Percentiles rank a stretch among this genome's conserved stretches.
Evolutionary conservation across 179 eudicot genomes (phyloP).

Genomic region (Spergularia azorica): DNA sequence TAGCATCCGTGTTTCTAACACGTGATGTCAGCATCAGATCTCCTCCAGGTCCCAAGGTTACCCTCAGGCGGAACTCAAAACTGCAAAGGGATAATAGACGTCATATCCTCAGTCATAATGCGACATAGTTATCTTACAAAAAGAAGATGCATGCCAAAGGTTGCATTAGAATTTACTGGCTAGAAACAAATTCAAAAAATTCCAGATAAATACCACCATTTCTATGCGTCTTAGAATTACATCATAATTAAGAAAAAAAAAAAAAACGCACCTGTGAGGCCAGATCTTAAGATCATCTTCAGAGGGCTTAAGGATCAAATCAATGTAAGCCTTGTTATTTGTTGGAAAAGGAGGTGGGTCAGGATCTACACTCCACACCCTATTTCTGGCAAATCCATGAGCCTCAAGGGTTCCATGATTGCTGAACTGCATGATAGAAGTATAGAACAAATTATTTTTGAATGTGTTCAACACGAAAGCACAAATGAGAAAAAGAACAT

Average conservation of each 20-base stretch:
- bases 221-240: background rate
- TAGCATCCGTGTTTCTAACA: slow-evolving; percentile 80
- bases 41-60: slow-evolving; percentile 81
- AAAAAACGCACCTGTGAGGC: slow-evolving; percentile 68
- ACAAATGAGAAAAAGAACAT: no score
- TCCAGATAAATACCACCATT: no score
- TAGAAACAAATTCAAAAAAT: background rate
- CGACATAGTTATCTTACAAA: background rate
- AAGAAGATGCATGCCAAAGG: background rate
- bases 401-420: slow-evolving; percentile 68
- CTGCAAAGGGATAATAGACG: slow-evolving; percentile 39
- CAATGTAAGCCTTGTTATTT: slow-evolving; percentile 56
- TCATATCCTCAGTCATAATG: slow-evolving; percentile 10
- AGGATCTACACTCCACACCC: slow-evolving; percentile 66
- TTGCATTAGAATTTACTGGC: no score
- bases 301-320: slow-evolving; percentile 80
- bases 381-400: slow-evolving; percentile 94
- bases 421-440: slow-evolving; percentile 56
- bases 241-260: background rate
- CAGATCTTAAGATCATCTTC: slow-evolving; percentile 89
- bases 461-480: no score
- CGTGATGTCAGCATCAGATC: slow-evolving; percentile 86
- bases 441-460: background rate
- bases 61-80: slow-evolving; percentile 84
- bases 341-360: slow-evolving; percentile 67